These are phyloP conservation scores for Przewalskia tangutica DNA, from an alignment of 257 asterid species.

Conservation along the genomic window DNA sequence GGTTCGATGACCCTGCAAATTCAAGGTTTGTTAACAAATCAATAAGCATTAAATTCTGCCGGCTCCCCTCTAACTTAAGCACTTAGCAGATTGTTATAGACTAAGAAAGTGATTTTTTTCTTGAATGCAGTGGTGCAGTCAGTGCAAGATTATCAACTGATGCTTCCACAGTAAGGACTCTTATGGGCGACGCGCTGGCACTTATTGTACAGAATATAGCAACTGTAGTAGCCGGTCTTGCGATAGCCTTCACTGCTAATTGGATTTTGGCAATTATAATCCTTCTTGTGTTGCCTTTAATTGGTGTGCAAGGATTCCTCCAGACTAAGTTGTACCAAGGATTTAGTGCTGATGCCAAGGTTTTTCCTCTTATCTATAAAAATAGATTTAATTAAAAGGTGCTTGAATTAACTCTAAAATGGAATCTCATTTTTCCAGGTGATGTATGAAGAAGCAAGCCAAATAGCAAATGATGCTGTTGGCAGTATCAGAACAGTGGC, in stretches of 20 bases:
- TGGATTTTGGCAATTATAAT: slow-evolving; percentile 68
- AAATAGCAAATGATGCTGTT: too few species aligned
- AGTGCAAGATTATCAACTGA: slow-evolving; percentile 77
- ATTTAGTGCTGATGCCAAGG: slow-evolving; percentile 70
- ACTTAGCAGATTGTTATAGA: background rate
- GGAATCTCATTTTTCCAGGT: slow-evolving; percentile 18
- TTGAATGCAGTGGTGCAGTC: slow-evolving; percentile 56
- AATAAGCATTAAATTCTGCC: background rate
- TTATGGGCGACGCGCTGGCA: slow-evolving; percentile 79
- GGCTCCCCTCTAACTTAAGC: background rate
- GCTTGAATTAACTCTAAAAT: background rate
- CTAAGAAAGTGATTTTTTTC: slow-evolving; percentile 1
- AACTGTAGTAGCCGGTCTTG: slow-evolving; percentile 46
- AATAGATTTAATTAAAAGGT: background rate
- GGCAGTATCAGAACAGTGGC: too few species aligned
- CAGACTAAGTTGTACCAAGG: slow-evolving; percentile 50
- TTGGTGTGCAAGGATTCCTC: slow-evolving; percentile 65
- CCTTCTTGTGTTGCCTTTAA: slow-evolving; percentile 37
- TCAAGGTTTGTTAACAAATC: slow-evolving; percentile 48
- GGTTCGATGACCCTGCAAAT: slow-evolving; percentile 85
- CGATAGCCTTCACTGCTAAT: slow-evolving; percentile 63
- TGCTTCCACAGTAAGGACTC: slow-evolving; percentile 56
- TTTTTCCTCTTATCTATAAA: background rate
- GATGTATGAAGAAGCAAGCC: slow-evolving; percentile 59
- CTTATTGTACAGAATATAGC: slow-evolving; percentile 60